A percentile compares a stretch with the other conserved stretches of the same genome.
phyloP scores from a whole-genome alignment of 768 basidiomycete species.

The Leccinum subtestaceum region DNA sequence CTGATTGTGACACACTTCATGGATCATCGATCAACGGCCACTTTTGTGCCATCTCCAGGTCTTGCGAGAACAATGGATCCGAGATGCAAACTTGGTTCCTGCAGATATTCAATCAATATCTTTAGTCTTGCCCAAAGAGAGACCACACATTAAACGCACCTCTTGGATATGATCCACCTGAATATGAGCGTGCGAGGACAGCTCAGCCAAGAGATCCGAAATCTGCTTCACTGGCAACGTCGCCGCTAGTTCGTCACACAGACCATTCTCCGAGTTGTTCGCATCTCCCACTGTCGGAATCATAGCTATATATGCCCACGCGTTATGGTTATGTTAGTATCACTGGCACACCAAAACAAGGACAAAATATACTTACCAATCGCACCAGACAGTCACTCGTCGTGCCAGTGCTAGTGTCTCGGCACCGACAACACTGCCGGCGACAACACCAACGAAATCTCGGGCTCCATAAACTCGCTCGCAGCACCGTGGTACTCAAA shows the following conservation, averaged over 20 bases:
- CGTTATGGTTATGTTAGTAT: neutral
- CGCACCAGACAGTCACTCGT: constrained; percentile 56
- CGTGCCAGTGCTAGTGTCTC: constrained; percentile 34
- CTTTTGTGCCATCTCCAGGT: constrained; percentile 67
- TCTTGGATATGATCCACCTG: constrained; percentile 69
- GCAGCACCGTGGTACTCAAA: constrained; percentile 67
- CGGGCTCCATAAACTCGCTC: constrained; percentile 79
- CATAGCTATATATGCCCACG: constrained; percentile 45
- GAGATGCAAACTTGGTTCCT: constrained; percentile 47
- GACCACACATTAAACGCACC: constrained; percentile 34
- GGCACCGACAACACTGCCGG: constrained; percentile 47
- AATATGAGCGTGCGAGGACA: constrained; percentile 69
- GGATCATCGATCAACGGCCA: constrained; percentile 48
- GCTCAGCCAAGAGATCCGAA: constrained; percentile 62
- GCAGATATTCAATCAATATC: neutral
- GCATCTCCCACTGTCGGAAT: constrained; percentile 76
- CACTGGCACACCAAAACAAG: too few relatives aligned
- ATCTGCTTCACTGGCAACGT: constrained; percentile 56
- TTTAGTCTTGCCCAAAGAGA: neutral
- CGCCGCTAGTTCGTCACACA: constrained; percentile 58
- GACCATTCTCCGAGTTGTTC: constrained; percentile 47
- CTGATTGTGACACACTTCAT: constrained; percentile 38
- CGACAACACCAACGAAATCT: constrained; percentile 62
- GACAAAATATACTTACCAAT: constrained; percentile 42
- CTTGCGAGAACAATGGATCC: constrained; percentile 56